Evolutionary conservation across 202 grass and related monocot species (phyloP), one percentile per base, ranked within the genome.

Genomic region (Bolboschoenoplectus hybrid): DNA sequence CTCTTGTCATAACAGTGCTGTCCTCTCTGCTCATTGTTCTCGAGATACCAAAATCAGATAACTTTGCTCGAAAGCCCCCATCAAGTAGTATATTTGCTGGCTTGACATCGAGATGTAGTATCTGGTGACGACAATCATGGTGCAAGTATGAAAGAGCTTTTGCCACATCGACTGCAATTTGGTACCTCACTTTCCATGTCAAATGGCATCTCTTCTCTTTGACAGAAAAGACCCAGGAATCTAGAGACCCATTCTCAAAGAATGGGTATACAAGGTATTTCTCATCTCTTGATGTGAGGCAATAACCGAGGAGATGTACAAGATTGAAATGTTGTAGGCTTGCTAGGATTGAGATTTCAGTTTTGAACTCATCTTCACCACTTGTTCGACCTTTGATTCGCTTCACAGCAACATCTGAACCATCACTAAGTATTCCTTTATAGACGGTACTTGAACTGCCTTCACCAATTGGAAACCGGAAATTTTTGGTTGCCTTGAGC

Each of bases 81-180:
- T 92, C 88, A 51, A 94, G 88, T 17, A 94, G 86, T 39, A 92
- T 94, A 85, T 94, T 94, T 45, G 82, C 88, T 80, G 92, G 92
- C 86, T 91, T 94, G 76, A 94, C 77, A 85, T 91, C 92, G 7
- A 94, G 90, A 85, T 94, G 90, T 4, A 94, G 74, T 62, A 94
- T 83, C 64, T 85, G 88, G 2, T 43, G 56, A 19, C 63, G 81
- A 85, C 89, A 94, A 82, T 90, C 89, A 71, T 90, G 67, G 89
- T 94, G 90, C 49, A 91, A 85, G 88, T 94, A 91, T 6, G 88
- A 88, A 35, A 94, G 89, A 62, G 74, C 89, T 80, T 85, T 88
- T 17, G 92, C 88, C 34, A 91, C 88, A 50, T 89, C 89, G 36
- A 83, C 34, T 80, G 86, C 89, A 67, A 90, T 75, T 49, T 74